Evolutionary conservation across 495 filamentous ascomycete genomes (phyloP), one percentile per base, ranked within the genome.

Genomic region (Neurospora pannonica): DNA sequence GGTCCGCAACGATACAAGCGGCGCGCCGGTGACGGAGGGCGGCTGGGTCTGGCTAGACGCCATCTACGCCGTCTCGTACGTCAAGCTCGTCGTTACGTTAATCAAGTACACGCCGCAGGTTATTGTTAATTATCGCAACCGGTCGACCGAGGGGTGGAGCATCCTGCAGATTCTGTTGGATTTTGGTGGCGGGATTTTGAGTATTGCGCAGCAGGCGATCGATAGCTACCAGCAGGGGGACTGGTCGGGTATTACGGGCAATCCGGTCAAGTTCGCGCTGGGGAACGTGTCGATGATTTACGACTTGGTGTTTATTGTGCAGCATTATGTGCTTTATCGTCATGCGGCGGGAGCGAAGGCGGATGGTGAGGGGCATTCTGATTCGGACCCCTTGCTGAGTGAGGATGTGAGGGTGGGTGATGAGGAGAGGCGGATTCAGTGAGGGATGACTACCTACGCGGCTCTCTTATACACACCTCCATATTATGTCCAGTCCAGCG

Each of bases 31-130:
- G 7, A 43, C 39, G 1, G 9, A 10, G 9, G 42, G 42, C 24
- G 73, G 80, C 4, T 86, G 86, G 84, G 81, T 84, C 21, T 86
- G 83, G 85, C 81, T 85, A 0, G 84, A 87, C 72, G 83, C 79
- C 38, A 86, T 97, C 60, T 98, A 98, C 82, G 86, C 89, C 17
- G 82, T 96, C 31, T 92, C 92, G 21, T 97, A 94, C 77, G 87
- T 96, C 81, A 99, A 99, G 82, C 85, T 99, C n/a, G 77, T 94
- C 31, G 88, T 97, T 62, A 97, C 94, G 1, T 79, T 97, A 5
- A 86, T 97, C 77, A 99, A 99, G 81, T 99, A 98, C 82, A 88
- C 92, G 43, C 97, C 96, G 15, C 96, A 99, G 83, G 90, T 91
- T 13, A 86, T 89, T 75, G 85, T 91, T 75, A 98, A 98, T 83